Conservation (phyloP, 148 eudicot genomes). For the Rheum nobile region DNA sequence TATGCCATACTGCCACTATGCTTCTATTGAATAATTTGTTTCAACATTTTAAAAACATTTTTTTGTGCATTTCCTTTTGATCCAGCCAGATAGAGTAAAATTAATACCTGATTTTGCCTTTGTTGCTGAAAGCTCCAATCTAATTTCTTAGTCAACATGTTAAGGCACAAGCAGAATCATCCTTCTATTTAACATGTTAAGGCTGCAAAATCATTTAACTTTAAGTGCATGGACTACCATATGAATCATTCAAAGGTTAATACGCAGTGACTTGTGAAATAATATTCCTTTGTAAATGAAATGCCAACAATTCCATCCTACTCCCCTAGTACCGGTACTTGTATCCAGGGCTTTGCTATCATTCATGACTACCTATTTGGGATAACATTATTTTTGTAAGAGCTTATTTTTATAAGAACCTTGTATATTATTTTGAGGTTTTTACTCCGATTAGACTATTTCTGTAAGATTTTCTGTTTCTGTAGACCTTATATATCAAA, state of each 20-base stretch:
- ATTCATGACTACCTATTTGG: background rate
- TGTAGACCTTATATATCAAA: background rate
- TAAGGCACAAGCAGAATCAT: no score
- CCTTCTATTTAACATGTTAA: background rate
- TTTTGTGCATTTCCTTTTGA: background rate
- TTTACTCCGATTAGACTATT: background rate
- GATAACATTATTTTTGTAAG: background rate
- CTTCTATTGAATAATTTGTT: background rate
- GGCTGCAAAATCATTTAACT: background rate
- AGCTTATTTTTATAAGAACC: background rate
- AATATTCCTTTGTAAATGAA: background rate
- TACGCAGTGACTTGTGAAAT: background rate
- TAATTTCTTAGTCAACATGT: background rate
- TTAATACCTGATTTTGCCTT: background rate
- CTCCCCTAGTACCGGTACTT: background rate
- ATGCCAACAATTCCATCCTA: background rate
- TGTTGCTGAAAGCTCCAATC: background rate
- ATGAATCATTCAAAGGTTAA: background rate
- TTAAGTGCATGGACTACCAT: background rate
- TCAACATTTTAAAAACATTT: background rate
- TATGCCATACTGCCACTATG: background rate
- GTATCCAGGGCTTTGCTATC: background rate
- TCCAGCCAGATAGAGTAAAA: background rate
- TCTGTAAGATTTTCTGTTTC: background rate
- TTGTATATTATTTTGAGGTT: background rate